Evolutionary conservation across 352 stramenopile genomes (phyloP), one percentile per base, ranked within the genome.

Genomic region (Globisporangium solare): DNA sequence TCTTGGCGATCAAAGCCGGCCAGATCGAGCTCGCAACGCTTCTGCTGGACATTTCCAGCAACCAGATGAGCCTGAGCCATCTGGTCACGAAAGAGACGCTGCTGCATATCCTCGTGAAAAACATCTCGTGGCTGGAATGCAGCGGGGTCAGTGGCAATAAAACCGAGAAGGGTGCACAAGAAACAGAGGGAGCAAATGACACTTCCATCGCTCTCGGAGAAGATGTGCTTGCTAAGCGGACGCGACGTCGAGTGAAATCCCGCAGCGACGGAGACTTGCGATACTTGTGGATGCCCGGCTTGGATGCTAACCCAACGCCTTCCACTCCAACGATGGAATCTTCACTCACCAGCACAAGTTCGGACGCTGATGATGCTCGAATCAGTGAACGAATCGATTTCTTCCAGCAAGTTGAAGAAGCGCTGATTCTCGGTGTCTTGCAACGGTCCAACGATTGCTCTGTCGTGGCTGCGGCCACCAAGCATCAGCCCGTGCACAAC

Each of bases 11-110:
- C 13, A 70, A 80, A 56, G 76, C 78, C 8, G 73, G 74, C 0
- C 72, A 90, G 56, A 41, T 90, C 15, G 82, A 92, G 46, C 51
- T 92, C 13, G 68, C 64, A 13, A 66, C 70, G 3, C 53, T 88
- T 54, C 60, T 92, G 12, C 51, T 92, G 18, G 79, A 90, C 46
- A 59, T 47, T 18, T 56, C 49, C 18, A 48, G 35, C 10, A 52
- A 51, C 18, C 68, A 73, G 21, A 62, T 76, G 13, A 55, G 59
- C 40, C 47, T 62, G 22, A 56, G 54, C 17, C 59, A 61, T 47
- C 35, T 58, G 0, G 42, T 59, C 13, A 77, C 67, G 27, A 51
- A 63, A 27, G 71, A 71, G 31, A 71, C 59, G 22, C 56, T 79
- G 52, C 66, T 88, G 42, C 71, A 80, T 56, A 47, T 86, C 15